These are phyloP conservation scores for Hyaloperonospora brassicae DNA, from an alignment of 352 stramenopile genomes.

Conservation along the genomic window DNA sequence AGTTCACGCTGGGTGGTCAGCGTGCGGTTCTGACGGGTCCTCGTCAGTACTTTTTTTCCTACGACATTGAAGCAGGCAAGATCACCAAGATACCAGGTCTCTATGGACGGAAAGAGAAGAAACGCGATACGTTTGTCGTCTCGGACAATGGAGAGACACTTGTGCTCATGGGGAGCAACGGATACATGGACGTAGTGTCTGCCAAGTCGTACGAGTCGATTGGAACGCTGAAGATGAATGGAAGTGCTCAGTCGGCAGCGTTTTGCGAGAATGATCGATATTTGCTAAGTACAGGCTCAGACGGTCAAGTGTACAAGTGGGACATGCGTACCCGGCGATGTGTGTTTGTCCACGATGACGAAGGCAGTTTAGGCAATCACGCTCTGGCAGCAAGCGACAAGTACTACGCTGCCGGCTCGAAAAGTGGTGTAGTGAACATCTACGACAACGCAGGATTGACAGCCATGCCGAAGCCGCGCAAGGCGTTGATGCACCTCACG, in stretches of 20 bases:
- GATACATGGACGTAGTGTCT: slow-evolving; percentile 92
- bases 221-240: slow-evolving; percentile 95
- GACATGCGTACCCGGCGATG: slow-evolving; percentile 85
- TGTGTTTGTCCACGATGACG: slow-evolving; percentile 71
- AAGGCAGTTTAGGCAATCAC: slow-evolving; percentile 82
- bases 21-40: slow-evolving; percentile 89
- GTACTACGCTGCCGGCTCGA: slow-evolving; percentile 88
- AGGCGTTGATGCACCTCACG: slow-evolving; percentile 96
- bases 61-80: slow-evolving; percentile 90
- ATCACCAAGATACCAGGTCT: slow-evolving; percentile 88
- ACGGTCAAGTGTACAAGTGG: slow-evolving; percentile 96
- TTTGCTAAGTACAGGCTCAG: slow-evolving; percentile 90
- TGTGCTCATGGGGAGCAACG: slow-evolving; percentile 92
- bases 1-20: slow-evolving; percentile 72
- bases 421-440: slow-evolving; percentile 96
- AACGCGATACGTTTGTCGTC: slow-evolving; percentile 86
- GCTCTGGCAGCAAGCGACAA: slow-evolving; percentile 69
- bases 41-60: slow-evolving; percentile 94
- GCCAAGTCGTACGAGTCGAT: slow-evolving; percentile 89
- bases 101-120: slow-evolving; percentile 85
- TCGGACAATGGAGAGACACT: slow-evolving; percentile 86
- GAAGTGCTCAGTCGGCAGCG: slow-evolving; percentile 74
- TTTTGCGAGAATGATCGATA: slow-evolving; percentile 91
- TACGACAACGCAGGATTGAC: slow-evolving; percentile 82
- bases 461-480: slow-evolving; percentile 62